Base-by-base conservation (phyloP, 345 rosid genomes). In the Isatis tinctoria region DNA sequence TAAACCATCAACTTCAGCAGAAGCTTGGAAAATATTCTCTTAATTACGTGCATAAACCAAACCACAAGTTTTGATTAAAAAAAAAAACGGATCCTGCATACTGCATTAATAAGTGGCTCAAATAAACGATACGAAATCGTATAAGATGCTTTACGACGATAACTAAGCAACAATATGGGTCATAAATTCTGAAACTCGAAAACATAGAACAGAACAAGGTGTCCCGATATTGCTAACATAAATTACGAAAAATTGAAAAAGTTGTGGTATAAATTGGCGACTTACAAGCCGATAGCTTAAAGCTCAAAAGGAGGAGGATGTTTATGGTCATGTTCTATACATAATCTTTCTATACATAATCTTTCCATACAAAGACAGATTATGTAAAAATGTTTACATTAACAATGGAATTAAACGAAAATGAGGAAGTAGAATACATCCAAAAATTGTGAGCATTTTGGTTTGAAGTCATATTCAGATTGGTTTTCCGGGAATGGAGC, bases 61-160 rank as follows among this genome's bases (percentile, higher is more conserved):
- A 70, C 44, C 57, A 32, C 16, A 5, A 47, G 49, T 16, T 48
- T 72, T 13, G 32, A 37, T 16, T 10, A 61, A 61, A 49, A 30
- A n/a, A n/a, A n/a, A n/a, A n/a, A n/a, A 24, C 28, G 27, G 67
- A 59, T 47, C 51, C n/a, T n/a, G n/a, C n/a, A n/a, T n/a, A n/a
- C 36, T 17, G 60, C 13, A n/a, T 60, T 60, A 67, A 49, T 30
- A 49, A 28, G 56, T 16, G 56, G 54, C 57, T 41, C 20, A 64
- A 53, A 17, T 14, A n/a, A 63, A 73, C 24, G 4, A 58, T 8
- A 37, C 1, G 5, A 65, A 4, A 17, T 47, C 9, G 28, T 43
- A 22, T 64, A 36, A 36, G 65, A 56, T 54, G 59, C 71, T 35
- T 48, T 13, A 32, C 30, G 33, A 20, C 22, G 63, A 75, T 60